Conservation (phyloP, 73 alveolate species). For the Tetrahymena malaccensis region DNA sequence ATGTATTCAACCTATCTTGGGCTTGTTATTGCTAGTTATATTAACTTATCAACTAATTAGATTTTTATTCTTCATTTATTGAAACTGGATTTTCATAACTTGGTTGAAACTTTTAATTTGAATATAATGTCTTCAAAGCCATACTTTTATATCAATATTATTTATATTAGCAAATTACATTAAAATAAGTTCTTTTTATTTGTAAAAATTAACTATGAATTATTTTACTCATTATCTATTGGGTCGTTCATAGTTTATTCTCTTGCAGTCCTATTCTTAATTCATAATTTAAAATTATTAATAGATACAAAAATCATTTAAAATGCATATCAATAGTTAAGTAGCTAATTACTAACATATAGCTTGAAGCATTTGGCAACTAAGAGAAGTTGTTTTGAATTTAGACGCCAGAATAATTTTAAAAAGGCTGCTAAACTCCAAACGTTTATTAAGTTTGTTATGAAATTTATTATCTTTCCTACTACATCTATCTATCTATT, state of each 20-base stretch:
- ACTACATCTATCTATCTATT: neutral
- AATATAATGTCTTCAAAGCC: neutral
- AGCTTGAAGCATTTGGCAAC: neutral
- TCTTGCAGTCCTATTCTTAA: neutral
- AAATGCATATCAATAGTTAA: neutral
- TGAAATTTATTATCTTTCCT: neutral
- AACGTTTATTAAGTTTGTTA: neutral
- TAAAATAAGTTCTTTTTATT: no score
- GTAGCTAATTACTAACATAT: neutral
- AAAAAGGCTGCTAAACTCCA: neutral
- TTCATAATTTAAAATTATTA: neutral
- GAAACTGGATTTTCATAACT: neutral
- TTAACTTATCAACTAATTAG: neutral
- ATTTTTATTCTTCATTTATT: neutral
- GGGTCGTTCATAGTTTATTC: neutral
- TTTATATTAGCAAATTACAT: neutral
- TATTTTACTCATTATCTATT: neutral
- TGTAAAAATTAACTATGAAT: neutral
- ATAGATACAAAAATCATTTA: neutral
- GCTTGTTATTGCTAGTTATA: neutral
- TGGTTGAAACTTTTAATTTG: neutral
- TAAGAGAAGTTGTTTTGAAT: neutral
- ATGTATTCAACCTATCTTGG: neutral
- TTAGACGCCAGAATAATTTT: neutral
- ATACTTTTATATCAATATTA: neutral